phyloP scores from a whole-genome alignment of 2,329 filamentous ascomycete genomes.

The Fusarium sp. region DNA sequence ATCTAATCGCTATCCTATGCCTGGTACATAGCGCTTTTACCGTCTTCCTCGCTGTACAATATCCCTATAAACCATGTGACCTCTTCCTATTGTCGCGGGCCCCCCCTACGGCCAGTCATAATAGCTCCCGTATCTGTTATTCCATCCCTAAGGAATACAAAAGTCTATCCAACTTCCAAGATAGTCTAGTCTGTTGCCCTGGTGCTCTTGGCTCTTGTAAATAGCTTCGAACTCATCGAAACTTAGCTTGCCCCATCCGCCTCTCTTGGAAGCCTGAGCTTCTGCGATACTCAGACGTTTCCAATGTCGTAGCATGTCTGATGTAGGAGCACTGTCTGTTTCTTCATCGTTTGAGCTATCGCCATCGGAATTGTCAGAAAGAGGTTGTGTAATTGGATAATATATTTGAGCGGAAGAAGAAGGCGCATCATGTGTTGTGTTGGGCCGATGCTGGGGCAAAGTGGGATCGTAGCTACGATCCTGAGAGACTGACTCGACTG shows the following conservation, averaged over 20 bases:
- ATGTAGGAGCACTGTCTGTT: constrained; percentile 40
- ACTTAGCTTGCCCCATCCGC: constrained; percentile 82
- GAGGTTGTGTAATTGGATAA: constrained; percentile 41
- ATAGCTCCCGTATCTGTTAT: not conserved
- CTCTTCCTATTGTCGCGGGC: not conserved
- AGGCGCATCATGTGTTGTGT: constrained; percentile 52
- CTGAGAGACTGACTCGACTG: constrained; percentile 14
- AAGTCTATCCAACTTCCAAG: constrained; percentile 92
- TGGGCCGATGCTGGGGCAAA: constrained; percentile 76
- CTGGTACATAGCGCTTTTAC: not conserved
- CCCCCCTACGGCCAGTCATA: not conserved
- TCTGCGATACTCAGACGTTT: constrained; percentile 73
- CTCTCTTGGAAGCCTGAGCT: constrained; percentile 74
- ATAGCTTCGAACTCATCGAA: constrained; percentile 83
- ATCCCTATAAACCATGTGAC: not conserved
- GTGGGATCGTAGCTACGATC: constrained; percentile 68
- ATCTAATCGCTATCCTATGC: constrained; percentile 3
- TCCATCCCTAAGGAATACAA: constrained; percentile 67
- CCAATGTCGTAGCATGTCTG: constrained; percentile 59
- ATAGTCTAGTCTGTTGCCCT: constrained; percentile 77
- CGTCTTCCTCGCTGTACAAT: not conserved
- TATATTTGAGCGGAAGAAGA: constrained; percentile 22
- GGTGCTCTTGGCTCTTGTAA: constrained; percentile 75
- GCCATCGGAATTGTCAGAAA: not conserved
- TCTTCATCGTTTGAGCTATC: constrained; percentile 23